Evolutionary conservation across 2,329 filamentous ascomycete species (phyloP), one percentile per base, ranked within the genome.

Genomic region (Cladosporium sp.): DNA sequence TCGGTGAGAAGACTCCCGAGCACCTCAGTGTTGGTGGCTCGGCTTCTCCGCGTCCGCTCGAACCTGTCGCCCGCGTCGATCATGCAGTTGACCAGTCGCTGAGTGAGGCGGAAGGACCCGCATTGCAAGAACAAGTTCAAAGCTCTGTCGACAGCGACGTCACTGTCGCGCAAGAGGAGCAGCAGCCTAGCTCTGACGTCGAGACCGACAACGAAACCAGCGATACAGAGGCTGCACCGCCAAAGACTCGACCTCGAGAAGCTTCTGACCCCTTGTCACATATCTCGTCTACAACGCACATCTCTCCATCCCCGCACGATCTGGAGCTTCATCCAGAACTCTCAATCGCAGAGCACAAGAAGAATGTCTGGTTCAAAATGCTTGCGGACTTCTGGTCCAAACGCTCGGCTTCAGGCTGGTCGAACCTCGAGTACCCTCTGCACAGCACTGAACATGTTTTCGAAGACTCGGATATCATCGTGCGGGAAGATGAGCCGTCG

Each of bases 301-400:
- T 68, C 77, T 85, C 55, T 73, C 82, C 72, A 79, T 84, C 70
- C 80, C 82, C 44, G 78, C 86, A 60, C 82, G 86, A 68, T 82
- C 87, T 69, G 15, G 81, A 83, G 38, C 78, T 87, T 10, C 86
- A 88, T 68, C 79, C 85, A 59, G 88, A 88, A 62, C 79, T 91
- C 11, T 92, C 96, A 71, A 84, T 99, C 14, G 92, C 93, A 1
- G 97, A 92, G 74, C 92, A 98, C 74, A 92, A 97, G 75, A 95
- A 94, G 78, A 93, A 89, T 66, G 97, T 93, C 55, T 82, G 98
- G 70, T 90, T 99, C 87, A 97, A 96, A 76, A 93, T 97, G 82
- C 84, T 99, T 55, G 95, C 93, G 18, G 97, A 94, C 74, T 99
- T 99, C 78, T 99, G 95, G 95, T 96, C 95, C 2, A 96, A 99